These are phyloP conservation scores for Prunus mume DNA, from an alignment of 306 rosid species.

Conservation along the genomic window DNA sequence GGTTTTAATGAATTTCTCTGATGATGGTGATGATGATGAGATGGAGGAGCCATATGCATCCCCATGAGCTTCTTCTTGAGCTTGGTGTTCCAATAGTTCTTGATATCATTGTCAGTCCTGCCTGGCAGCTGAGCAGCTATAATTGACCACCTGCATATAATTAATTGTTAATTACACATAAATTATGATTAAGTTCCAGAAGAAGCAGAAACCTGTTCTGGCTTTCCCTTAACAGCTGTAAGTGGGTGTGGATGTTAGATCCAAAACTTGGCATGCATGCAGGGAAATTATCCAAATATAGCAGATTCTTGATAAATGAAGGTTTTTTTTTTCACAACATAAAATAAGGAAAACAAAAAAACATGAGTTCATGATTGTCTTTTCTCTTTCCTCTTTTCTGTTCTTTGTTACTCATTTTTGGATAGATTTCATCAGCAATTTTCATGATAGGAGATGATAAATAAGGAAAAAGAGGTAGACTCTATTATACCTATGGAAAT, in stretches of 20 bases:
- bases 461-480: neutral
- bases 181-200: neutral
- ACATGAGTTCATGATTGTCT: neutral
- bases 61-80: slow-evolving; percentile 83
- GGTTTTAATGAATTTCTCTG: neutral
- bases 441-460: slow-evolving; percentile 7
- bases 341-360: neutral
- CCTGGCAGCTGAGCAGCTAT: slow-evolving; percentile 92
- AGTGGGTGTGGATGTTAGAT: slow-evolving; percentile 36
- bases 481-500: neutral
- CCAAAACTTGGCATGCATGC: slow-evolving; percentile 47
- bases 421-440: slow-evolving; percentile 18
- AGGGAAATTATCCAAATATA: slow-evolving; percentile 26
- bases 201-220: neutral
- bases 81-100: slow-evolving; percentile 97
- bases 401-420: slow-evolving; percentile 23
- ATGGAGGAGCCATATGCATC: slow-evolving; percentile 27
- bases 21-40: slow-evolving; percentile 13
- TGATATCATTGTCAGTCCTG: slow-evolving; percentile 90
- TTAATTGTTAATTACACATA: neutral
- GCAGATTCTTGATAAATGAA: slow-evolving; percentile 25
- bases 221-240: slow-evolving; percentile 12
- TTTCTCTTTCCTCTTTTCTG: slow-evolving; percentile 1
- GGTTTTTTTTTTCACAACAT: neutral
- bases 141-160: slow-evolving; percentile 76